Evolutionary conservation across 2,329 filamentous ascomycete species (phyloP).

Genomic region (Fonsecaea pedrosoi): DNA sequence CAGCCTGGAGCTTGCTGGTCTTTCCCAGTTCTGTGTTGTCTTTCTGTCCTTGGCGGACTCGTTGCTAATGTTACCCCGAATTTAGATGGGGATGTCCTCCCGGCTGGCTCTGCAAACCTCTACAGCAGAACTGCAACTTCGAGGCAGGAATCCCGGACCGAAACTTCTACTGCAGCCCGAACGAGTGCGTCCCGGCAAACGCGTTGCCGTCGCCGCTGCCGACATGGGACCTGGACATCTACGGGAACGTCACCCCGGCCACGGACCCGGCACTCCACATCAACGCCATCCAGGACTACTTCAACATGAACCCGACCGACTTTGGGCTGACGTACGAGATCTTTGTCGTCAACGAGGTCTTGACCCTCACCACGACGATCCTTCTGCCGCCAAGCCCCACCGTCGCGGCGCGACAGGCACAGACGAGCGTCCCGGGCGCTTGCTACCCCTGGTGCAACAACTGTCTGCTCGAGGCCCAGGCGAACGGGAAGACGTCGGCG

Average conservation of each 20-base stretch:
- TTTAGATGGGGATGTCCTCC: slow-evolving; percentile 54
- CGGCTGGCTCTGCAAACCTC: slow-evolving; percentile 51
- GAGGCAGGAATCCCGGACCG: slow-evolving; percentile 49
- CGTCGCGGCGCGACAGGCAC: slow-evolving; percentile 38
- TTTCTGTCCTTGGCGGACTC: neutral
- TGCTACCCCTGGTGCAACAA: slow-evolving; percentile 65
- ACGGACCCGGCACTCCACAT: slow-evolving; percentile 44
- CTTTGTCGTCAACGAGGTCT: slow-evolving; percentile 56
- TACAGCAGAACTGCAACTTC: slow-evolving; percentile 49
- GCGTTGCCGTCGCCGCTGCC: slow-evolving; percentile 40
- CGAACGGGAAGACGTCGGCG: slow-evolving; percentile 53
- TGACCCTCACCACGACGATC: slow-evolving; percentile 57
- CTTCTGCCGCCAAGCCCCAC: slow-evolving; percentile 35
- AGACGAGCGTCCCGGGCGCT: slow-evolving; percentile 49
- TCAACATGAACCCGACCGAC: slow-evolving; percentile 66
- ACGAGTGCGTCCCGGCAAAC: slow-evolving; percentile 49
- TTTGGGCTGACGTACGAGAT: slow-evolving; percentile 71
- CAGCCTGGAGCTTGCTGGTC: no score
- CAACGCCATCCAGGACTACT: slow-evolving; percentile 55
- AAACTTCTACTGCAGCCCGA: slow-evolving; percentile 49
- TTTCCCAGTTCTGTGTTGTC: neutral
- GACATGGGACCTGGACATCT: slow-evolving; percentile 40
- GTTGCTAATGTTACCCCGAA: neutral
- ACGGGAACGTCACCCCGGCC: slow-evolving; percentile 38
- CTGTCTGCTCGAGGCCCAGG: slow-evolving; percentile 55